Evolutionary conservation across 2,329 filamentous ascomycete genomes (phyloP).

Genomic region (Leptographium flavum): DNA sequence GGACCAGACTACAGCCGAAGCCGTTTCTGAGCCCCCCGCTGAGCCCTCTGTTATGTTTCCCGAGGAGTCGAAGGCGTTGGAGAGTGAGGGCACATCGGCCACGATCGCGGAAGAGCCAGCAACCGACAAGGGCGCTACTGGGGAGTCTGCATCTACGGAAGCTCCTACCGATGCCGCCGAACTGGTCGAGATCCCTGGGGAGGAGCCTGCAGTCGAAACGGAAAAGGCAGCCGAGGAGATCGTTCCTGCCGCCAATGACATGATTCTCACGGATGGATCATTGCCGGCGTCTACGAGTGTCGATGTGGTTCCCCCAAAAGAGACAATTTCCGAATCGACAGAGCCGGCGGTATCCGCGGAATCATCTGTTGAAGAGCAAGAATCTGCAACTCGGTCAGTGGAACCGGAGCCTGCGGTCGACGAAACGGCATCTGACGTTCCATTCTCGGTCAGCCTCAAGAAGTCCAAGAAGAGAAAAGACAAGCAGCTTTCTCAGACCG

Average conservation of each 20-base stretch:
- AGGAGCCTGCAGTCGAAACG: no score
- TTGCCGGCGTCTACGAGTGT: neutral
- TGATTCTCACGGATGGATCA: neutral
- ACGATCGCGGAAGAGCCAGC: neutral
- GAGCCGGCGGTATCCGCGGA: neutral
- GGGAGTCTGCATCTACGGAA: no score
- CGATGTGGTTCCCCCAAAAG: neutral
- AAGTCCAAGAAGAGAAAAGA: constrained; percentile 4
- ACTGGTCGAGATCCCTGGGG: no score
- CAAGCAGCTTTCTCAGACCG: neutral
- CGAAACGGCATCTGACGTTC: neutral
- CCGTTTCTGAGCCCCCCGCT: neutral
- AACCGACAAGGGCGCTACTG: no score
- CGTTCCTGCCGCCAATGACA: no score
- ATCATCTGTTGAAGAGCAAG: neutral
- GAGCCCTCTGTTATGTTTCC: neutral
- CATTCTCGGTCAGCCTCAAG: neutral
- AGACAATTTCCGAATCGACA: neutral
- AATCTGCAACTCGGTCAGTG: neutral
- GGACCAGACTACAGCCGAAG: neutral
- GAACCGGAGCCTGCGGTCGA: neutral
- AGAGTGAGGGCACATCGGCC: neutral
- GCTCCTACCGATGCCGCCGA: no score
- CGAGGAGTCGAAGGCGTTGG: neutral
- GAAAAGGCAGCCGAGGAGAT: no score